Base-by-base conservation (phyloP, 192 early-diverging fungal species). In the Backusella tuberculispora region DNA sequence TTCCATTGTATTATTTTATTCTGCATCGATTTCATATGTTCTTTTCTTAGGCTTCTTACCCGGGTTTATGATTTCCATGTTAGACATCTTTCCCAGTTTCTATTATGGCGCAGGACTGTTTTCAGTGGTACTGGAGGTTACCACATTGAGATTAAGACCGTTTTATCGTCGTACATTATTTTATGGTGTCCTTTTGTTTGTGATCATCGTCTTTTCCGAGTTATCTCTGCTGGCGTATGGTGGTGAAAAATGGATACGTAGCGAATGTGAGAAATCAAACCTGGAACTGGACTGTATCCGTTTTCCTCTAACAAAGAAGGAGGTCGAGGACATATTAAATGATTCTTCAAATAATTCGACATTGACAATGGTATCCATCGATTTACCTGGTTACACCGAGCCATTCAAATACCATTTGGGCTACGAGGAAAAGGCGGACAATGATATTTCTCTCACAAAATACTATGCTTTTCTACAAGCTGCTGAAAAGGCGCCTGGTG, bases 341-440 rank as follows among this genome's bases (percentile, higher is more conserved):
- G 63, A 66, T 3, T 24, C 45, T 10, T 43, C 68, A 1, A 29
- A 14, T 0, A 43, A 69, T 44, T 47, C 68, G 0, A 69, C 68
- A 29, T 42, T 43, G 24, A 6, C 44, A 21, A 29, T 26, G 15
- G 26, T 69, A 12, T 15, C 21, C 6, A 63, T 76, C 1, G 69
- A 76, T 47, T 29, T 76, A 42, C 50, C 45, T 26, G 69, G 69
- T 10, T 12, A 50, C 21, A 46, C 21, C 6, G 38, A 76, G 6
- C 24, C 69, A 6, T 63, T 76, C 14, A 44, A 48, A 24, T 77
- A 77, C 46, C n/a, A n/a, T 12, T 48, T 48, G 13, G 76, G 71
- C 12, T 29, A 77, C 26, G 70, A 77, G n/a, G 34, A 37, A 37
- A 15, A 46, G 8, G 48, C 71, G 17, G 63, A 65, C 34, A 29